phyloP scores from a whole-genome alignment of 805 yeast species.

The Hanseniaspora pseudoguilliermondii region DNA sequence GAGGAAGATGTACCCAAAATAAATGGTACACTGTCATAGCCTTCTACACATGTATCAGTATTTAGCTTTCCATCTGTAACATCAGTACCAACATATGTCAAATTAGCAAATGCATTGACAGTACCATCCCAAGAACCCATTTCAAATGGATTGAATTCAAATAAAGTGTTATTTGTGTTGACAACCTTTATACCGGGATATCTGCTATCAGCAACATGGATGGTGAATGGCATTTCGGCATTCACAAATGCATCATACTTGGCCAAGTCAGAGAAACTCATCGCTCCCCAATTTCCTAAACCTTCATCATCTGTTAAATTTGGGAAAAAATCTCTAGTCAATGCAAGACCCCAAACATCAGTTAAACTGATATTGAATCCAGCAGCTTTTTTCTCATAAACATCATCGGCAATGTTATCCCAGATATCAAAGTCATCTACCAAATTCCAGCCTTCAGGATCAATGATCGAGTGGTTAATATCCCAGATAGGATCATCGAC shows the following conservation, averaged over 20 bases:
- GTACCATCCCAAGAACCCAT: constrained; percentile 85
- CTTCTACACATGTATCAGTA: constrained; percentile 42
- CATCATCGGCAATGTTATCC: constrained; percentile 40
- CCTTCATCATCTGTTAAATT: constrained; percentile 49
- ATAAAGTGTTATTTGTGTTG: constrained; percentile 54
- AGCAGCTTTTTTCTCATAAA: constrained; percentile 42
- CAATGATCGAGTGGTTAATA: constrained; percentile 44
- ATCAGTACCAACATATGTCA: constrained; percentile 57
- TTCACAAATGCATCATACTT: constrained; percentile 47
- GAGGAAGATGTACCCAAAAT: constrained; percentile 74
- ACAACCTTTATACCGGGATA: constrained; percentile 47
- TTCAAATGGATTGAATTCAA: constrained; percentile 53
- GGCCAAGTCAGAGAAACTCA: constrained; percentile 28
- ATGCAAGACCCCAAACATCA: constrained; percentile 69
- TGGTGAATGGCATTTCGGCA: constrained; percentile 62
- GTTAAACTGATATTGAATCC: constrained; percentile 59
- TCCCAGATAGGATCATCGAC: constrained; percentile 50
- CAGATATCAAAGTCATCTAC: constrained; percentile 41
- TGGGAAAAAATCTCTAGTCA: constrained; percentile 62
- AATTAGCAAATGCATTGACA: constrained; percentile 49
- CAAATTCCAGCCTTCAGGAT: constrained; percentile 51
- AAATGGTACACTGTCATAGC: constrained; percentile 73
- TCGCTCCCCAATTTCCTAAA: constrained; percentile 43
- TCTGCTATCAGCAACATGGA: constrained; percentile 52
- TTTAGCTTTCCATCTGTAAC: constrained; percentile 47